Percentiles rank a stretch among this genome's conserved stretches.
Conservation (phyloP, 768 basidiomycete species). For the Crucibulum laeve region DNA sequence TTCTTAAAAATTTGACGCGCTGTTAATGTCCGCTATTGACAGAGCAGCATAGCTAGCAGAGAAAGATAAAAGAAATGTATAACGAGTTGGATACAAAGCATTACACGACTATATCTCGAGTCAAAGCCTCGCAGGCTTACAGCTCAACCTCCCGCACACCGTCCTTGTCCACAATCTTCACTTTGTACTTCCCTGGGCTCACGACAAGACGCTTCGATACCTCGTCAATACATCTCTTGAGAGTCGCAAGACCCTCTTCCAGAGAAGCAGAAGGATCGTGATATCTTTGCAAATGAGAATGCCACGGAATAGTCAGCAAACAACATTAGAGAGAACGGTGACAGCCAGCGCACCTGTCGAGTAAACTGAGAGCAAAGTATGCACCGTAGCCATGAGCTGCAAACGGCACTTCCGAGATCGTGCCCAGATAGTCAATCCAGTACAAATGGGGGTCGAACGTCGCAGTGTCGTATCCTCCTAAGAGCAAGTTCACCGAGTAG, state of each 20-base stretch:
- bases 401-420: slow-evolving; percentile 83
- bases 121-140: too few species aligned
- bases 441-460: slow-evolving; percentile 72
- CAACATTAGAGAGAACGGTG: neutral
- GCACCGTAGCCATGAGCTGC: slow-evolving; percentile 94
- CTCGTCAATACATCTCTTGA: slow-evolving; percentile 86
- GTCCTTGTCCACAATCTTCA: slow-evolving; percentile 90
- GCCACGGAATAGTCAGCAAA: neutral
- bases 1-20: too few species aligned
- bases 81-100: too few species aligned
- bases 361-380: slow-evolving; percentile 87
- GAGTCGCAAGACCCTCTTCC: slow-evolving; percentile 80
- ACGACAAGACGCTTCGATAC: slow-evolving; percentile 81
- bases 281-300: slow-evolving; percentile 49
- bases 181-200: slow-evolving; percentile 76
- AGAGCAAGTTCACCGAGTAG: slow-evolving; percentile 87
- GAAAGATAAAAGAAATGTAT: too few species aligned
- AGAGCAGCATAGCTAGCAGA: too few species aligned
- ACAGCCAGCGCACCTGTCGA: slow-evolving; percentile 67
- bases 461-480: slow-evolving; percentile 89
- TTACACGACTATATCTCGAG: too few species aligned
- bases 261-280: slow-evolving; percentile 84
- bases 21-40: too few species aligned
- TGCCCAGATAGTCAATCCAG: slow-evolving; percentile 97
- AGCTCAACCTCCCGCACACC: slow-evolving; percentile 81